Evolutionary conservation across 139 green algal species (phyloP), one percentile per base, ranked within the genome.

Genomic region (Volvox reticuliferus): DNA sequence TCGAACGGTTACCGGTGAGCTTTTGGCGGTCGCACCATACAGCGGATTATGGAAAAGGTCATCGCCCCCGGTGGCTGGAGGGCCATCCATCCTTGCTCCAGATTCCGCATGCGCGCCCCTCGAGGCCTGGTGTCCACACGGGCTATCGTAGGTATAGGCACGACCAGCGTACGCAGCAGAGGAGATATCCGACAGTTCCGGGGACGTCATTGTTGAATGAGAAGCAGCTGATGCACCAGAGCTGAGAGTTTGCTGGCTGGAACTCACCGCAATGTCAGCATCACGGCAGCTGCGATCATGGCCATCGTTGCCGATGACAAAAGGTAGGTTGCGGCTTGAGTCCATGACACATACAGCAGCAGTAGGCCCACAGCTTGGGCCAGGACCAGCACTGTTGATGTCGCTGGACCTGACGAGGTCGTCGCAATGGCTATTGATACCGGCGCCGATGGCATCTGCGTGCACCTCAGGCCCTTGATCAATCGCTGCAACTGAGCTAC

Each of bases 21-120:
- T 68, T 20, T 80, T 79, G 24, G 20, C 36, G 9, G 83, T 67
- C 26, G 83, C 65, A 16, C 37, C 26, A 68, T 68, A 88, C 5
- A 88, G 83, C 26, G 83, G 68, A 68, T 89, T 82, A 12, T 62
- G 69, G 69, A 89, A 89, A 9, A 88, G 36, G 83, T 88, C 83
- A n/a, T 88, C 83, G 0, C 50, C 50, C 28, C 0, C 5, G 21
- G 76, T 35, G 20, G 32, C 76, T 61, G 76, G 1, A 24, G 32
- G 2, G 12, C 32, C 76, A 24, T 30, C 76, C 76, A 30, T 2
- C 1, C 22, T 30, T 30, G 71, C 71, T 33, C 21, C 71, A 30
- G 26, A 2, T 30, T n/a, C 21, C 21, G 21, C 71, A 30, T 30
- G 26, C 1, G 21, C 71, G 21, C 20, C 71, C 17, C 71, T 30